Conservation (phyloP, 306 rosid genomes). For the Dalbergia cultrata region DNA sequence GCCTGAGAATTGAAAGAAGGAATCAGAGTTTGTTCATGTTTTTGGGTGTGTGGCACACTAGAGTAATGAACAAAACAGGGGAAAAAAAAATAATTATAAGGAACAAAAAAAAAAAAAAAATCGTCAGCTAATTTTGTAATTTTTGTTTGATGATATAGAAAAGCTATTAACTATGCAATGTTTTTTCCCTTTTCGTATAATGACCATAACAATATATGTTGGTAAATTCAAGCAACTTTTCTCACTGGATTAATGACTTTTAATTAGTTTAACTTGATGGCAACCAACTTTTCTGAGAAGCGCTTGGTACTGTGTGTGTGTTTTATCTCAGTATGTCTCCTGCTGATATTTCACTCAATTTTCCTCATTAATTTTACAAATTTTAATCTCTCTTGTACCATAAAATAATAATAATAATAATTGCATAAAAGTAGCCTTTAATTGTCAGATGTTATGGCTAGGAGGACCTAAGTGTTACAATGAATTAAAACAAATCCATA, state of each 20-base stretch:
- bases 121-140: slow-evolving; percentile 53
- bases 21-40: slow-evolving; percentile 46
- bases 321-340: neutral
- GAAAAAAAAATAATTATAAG: slow-evolving; percentile 44
- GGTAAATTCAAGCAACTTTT: slow-evolving; percentile 32
- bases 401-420: neutral
- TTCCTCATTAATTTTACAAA: slow-evolving; percentile 16
- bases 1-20: slow-evolving; percentile 52
- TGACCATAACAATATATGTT: slow-evolving; percentile 7
- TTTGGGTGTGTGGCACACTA: slow-evolving; percentile 44
- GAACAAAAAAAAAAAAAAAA: neutral
- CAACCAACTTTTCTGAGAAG: neutral
- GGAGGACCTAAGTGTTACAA: neutral
- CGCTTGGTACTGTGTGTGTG: neutral
- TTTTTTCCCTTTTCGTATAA: slow-evolving; percentile 6
- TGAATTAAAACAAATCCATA: neutral
- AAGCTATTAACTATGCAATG: slow-evolving; percentile 29
- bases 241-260: neutral
- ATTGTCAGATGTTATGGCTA: neutral
- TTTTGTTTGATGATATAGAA: slow-evolving; percentile 52
- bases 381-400: neutral
- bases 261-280: neutral
- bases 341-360: slow-evolving; percentile 15
- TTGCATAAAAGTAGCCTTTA: slow-evolving; percentile 8
- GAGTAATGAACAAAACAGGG: slow-evolving; percentile 53